Base-by-base conservation (phyloP, 2,329 filamentous ascomycete species). In the Apiospora arundinis region DNA sequence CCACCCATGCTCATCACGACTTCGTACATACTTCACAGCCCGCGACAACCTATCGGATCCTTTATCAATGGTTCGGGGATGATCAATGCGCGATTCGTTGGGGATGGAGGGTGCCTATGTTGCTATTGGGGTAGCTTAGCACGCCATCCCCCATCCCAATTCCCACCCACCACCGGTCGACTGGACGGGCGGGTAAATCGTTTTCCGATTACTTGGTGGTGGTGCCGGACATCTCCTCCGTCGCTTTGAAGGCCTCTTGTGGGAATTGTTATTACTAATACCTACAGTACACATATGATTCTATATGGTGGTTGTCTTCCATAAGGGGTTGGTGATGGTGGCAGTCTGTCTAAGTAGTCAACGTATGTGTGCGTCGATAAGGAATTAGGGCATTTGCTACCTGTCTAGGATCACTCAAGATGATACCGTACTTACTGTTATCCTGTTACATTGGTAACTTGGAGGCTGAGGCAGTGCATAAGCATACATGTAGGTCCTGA, bases 51-150 rank as follows among this genome's bases (percentile, higher is more conserved):
- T 67, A 46, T 45, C n/a, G 23, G 40, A 28, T n/a, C 7, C 18
- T 28, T 6, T 25, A 46, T 67, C 42, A 6, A 40, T 25, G 12
- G 32, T 3, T 67, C 52, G 52, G 65, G n/a, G 16, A 18, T 66
- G 21, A 45, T 46, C 32, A 32, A 28, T 44, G 65, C n/a, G n/a
- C 9, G 9, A 4, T 40, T 14, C 9, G 32, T 21, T 40, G 56
- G 32, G 56, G 18, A 14, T 12, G 56, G 56, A 63, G 56, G 56
- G 56, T 32, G 32, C 6, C 3, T 28, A 67, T 69, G 67, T 69
- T 69, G 67, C 46, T 69, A 69, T 69, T 44, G 67, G 67, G n/a
- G 67, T 69, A 49, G 67, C 45, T 23, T 49, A 56, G 67, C 67
- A 69, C 67, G 67, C 32, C 67, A 69, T 69, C 45, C 28, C 18